Evolutionary conservation across 2,329 filamentous ascomycete genomes (phyloP).

Genomic region (Colletotrichum cereale): DNA sequence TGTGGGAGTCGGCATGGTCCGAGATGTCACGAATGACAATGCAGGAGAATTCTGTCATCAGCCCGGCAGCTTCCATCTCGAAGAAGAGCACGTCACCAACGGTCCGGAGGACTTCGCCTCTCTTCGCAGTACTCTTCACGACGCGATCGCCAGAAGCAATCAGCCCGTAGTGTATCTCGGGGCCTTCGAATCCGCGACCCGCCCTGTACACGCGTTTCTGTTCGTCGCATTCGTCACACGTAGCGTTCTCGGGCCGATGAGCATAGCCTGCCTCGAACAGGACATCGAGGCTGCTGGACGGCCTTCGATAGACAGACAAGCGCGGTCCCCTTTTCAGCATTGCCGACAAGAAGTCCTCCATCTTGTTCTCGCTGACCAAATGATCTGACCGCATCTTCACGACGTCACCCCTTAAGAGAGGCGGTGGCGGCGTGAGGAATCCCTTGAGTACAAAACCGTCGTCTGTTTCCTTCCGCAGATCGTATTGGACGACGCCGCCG

Average conservation of each 20-base stretch:
- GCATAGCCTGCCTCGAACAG: too few species aligned
- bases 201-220: conserved; percentile 1
- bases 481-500: conserved; percentile 41
- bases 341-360: conserved; percentile 1
- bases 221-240: not conserved
- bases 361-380: conserved; percentile 4
- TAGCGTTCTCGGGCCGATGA: too few species aligned
- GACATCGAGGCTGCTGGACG: too few species aligned
- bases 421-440: conserved; percentile 40
- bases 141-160: conserved; percentile 21
- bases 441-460: conserved; percentile 34
- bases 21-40: too few species aligned
- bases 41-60: too few species aligned
- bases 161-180: conserved; percentile 23
- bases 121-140: too few species aligned
- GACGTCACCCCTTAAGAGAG: conserved; percentile 14
- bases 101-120: too few species aligned
- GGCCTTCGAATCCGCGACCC: not conserved
- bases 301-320: too few species aligned
- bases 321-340: too few species aligned
- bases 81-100: too few species aligned
- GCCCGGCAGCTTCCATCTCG: too few species aligned
- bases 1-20: too few species aligned
- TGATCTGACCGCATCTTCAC: conserved; percentile 13
- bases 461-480: conserved; percentile 28